Evolutionary conservation across 306 rosid genomes (phyloP).

Genomic region (Comarum palustre): DNA sequence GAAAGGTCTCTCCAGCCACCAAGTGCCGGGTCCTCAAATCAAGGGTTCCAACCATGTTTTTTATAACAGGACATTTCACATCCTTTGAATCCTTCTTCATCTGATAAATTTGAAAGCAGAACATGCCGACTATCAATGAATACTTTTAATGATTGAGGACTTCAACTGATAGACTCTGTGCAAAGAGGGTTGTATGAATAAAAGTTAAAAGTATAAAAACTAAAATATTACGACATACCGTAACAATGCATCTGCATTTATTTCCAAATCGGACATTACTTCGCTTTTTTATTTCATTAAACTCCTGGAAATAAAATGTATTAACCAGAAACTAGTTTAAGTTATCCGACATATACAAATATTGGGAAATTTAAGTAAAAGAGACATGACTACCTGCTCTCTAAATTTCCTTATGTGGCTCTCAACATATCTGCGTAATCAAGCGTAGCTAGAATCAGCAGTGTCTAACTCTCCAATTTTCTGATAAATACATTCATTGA

Average conservation of each 20-base stretch:
- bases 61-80: constrained; percentile 51
- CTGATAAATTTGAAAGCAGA: constrained; percentile 47
- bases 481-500: constrained; percentile 23
- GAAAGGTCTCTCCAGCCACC: constrained; percentile 85
- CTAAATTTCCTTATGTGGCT: constrained; percentile 55
- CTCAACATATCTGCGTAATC: constrained; percentile 56
- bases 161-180: background rate
- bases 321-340: constrained; percentile 14
- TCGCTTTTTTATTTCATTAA: constrained; percentile 53
- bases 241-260: constrained; percentile 60
- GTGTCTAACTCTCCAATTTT: constrained; percentile 24
- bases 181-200: background rate
- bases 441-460: constrained; percentile 41
- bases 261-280: constrained; percentile 44
- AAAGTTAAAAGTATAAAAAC: constrained; percentile 14
- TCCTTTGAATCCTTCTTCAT: constrained; percentile 68
- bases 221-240: constrained; percentile 42
- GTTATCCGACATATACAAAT: background rate
- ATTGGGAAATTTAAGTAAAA: constrained; percentile 13
- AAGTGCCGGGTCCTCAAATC: constrained; percentile 66
- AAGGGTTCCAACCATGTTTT: constrained; percentile 86
- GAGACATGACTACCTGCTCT: constrained; percentile 52
- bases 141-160: background rate
- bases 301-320: constrained; percentile 51
- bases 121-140: background rate